Conservation (phyloP, 208 protist genomes). For the Phytomonas sp. region DNA sequence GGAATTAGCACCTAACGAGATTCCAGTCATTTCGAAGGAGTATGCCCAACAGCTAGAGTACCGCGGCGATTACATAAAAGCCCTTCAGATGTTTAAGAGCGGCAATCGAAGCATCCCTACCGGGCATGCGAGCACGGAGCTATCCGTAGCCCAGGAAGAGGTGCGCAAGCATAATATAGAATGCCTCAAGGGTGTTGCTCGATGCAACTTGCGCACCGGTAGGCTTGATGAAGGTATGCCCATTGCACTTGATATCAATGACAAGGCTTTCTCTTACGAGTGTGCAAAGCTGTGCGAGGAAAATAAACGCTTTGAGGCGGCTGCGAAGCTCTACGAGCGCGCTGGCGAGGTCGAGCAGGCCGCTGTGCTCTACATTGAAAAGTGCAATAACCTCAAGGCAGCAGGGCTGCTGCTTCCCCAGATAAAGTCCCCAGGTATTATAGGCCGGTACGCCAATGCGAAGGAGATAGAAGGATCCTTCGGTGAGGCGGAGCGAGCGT, state of each 20-base stretch:
- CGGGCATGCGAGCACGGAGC: slow-evolving; percentile 72
- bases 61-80: slow-evolving; percentile 88
- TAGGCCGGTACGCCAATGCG: slow-evolving; percentile 85
- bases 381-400: slow-evolving; percentile 88
- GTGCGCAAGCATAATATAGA: slow-evolving; percentile 71
- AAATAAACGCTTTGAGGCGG: slow-evolving; percentile 89
- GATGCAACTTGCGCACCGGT: slow-evolving; percentile 85
- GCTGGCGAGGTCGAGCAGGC: slow-evolving; percentile 87
- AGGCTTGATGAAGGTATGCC: slow-evolving; percentile 77
- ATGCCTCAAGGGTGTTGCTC: slow-evolving; percentile 81
- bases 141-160: slow-evolving; percentile 55
- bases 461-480: slow-evolving; percentile 87
- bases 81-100: slow-evolving; percentile 84
- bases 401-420: slow-evolving; percentile 74
- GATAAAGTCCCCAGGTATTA: slow-evolving; percentile 92
- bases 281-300: slow-evolving; percentile 92
- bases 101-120: slow-evolving; percentile 54
- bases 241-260: slow-evolving; percentile 67
- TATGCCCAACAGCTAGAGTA: slow-evolving; percentile 95
- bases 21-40: slow-evolving; percentile 90
- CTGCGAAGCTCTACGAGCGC: slow-evolving; percentile 92
- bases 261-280: slow-evolving; percentile 68
- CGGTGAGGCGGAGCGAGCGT: slow-evolving; percentile 90
- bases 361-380: slow-evolving; percentile 91
- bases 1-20: slow-evolving; percentile 81